These are phyloP conservation scores for Suillus sp. DNA, from an alignment of 768 basidiomycete genomes.

Conservation along the genomic window DNA sequence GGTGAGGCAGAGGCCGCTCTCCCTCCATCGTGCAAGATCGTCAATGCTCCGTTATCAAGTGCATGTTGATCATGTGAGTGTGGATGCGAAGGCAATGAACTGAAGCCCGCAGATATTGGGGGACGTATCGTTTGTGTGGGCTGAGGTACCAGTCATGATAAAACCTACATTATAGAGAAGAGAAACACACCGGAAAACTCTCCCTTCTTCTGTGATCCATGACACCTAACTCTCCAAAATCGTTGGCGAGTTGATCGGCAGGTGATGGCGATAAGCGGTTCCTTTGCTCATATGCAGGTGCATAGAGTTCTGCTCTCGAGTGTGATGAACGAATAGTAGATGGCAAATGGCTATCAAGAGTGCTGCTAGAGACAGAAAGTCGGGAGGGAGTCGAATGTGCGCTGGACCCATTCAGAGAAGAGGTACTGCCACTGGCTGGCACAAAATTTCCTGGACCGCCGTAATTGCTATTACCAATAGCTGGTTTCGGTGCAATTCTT, in stretches of 20 bases:
- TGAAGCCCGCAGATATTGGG: constrained; percentile 37
- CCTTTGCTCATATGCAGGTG: constrained; percentile 69
- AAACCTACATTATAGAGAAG: constrained; percentile 14
- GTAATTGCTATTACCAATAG: constrained; percentile 61
- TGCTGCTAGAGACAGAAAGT: constrained; percentile 27
- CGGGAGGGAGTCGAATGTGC: constrained; percentile 16
- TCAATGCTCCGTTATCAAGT: neutral
- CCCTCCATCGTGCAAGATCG: constrained; percentile 13
- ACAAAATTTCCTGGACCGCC: constrained; percentile 79
- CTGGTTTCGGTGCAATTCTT: constrained; percentile 52
- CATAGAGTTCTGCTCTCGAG: constrained; percentile 71
- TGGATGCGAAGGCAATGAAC: constrained; percentile 36
- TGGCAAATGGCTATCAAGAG: constrained; percentile 54
- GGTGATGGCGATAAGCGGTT: constrained; percentile 36
- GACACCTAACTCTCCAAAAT: constrained; percentile 68
- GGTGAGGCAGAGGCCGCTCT: constrained; percentile 38
- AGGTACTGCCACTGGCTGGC: constrained; percentile 44
- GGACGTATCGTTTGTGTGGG: constrained; percentile 40
- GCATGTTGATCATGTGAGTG: constrained; percentile 42
- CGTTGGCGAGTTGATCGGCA: constrained; percentile 58
- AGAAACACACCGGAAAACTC: constrained; percentile 56
- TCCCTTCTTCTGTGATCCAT: constrained; percentile 53
- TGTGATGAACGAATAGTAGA: constrained; percentile 63
- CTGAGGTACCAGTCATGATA: constrained; percentile 27
- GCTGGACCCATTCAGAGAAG: constrained; percentile 28